Evolutionary conservation across 176 grass and related monocot species (phyloP), one percentile per base, ranked within the genome.

Genomic region (Microstegium vimineum): DNA sequence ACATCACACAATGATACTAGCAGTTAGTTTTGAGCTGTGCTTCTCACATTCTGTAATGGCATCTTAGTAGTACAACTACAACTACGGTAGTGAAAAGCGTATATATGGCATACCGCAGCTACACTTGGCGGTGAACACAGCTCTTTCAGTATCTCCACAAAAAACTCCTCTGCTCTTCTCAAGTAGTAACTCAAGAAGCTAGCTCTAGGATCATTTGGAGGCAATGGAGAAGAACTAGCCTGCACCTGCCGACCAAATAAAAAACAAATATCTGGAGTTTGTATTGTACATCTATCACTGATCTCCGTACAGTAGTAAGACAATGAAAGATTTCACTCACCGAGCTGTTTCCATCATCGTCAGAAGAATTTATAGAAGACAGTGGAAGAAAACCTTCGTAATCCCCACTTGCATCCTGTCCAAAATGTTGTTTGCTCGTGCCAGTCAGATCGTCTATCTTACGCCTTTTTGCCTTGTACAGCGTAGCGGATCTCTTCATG

Each of bases 61-160:
- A n/a, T n/a, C n/a, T n/a, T n/a, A n/a, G n/a, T n/a, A n/a, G n/a
- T n/a, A n/a, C n/a, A n/a, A n/a, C n/a, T n/a, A n/a, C n/a, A n/a
- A n/a, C n/a, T n/a, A n/a, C n/a, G n/a, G n/a, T n/a, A n/a, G n/a
- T n/a, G 3, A 36, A 66, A 82, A 85, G 22, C 16, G 10, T 7
- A 52, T 16, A 16, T 51, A 8, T 54, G 35, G 46, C 17, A 20
- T 90, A 92, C 90, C 25, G 87, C 83, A 3, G 90, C 93, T 60
- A 86, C 54, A 42, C 65, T 92, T 43, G 93, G 93, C 56, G 83
- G 93, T 26, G 88, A 75, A 52, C 89, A 28, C 12, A 92, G 64
- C 54, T 86, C 85, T 43, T 86, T 84, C 20, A 80, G 28, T n/a
- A 79, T 31, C 23, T 79, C 84, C 8, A 32, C 4, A 25, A 54